phyloP scores from a whole-genome alignment of 2,329 filamentous ascomycete genomes.

The Biscogniauxia marginata region DNA sequence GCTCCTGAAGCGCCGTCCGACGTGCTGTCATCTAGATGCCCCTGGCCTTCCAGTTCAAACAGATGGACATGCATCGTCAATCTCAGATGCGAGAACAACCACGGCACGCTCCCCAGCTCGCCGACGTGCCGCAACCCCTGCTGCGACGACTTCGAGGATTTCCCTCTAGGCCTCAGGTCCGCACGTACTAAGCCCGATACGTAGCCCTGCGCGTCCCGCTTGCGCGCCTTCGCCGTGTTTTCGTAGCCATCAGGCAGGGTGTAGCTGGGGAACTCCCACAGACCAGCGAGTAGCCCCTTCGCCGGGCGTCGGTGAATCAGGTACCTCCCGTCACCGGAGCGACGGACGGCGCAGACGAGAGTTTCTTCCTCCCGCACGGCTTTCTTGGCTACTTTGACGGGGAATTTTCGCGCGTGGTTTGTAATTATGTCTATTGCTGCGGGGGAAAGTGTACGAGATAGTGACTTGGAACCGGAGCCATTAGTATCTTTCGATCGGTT shows the following conservation, averaged over 20 bases:
- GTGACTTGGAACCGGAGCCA: not conserved
- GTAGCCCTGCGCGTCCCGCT: slow-evolving; percentile 36
- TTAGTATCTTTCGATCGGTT: slow-evolving; percentile 6
- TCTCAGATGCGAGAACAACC: slow-evolving; percentile 57
- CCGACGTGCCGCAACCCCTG: slow-evolving; percentile 35
- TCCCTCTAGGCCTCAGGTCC: slow-evolving; percentile 6
- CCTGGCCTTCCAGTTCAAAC: slow-evolving; percentile 38
- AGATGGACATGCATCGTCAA: slow-evolving; percentile 57
- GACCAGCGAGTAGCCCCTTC: slow-evolving; percentile 52
- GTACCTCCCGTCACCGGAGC: slow-evolving; percentile 40
- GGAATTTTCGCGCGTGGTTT: slow-evolving; percentile 50
- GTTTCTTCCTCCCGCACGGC: slow-evolving; percentile 51
- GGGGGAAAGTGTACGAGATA: slow-evolving; percentile 13
- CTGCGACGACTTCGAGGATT: not conserved
- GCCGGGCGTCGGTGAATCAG: slow-evolving; percentile 51
- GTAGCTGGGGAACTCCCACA: slow-evolving; percentile 57
- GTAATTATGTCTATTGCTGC: slow-evolving; percentile 36
- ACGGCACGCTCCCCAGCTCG: slow-evolving; percentile 53
- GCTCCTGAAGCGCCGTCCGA: not conserved
- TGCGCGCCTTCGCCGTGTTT: slow-evolving; percentile 33
- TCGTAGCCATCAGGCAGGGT: slow-evolving; percentile 32
- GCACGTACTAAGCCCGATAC: slow-evolving; percentile 29
- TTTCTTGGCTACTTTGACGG: slow-evolving; percentile 51
- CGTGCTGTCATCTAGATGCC: not conserved
- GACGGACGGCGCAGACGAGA: slow-evolving; percentile 51